These are phyloP conservation scores for Sugiyamaella chiloensis DNA, from an alignment of 805 yeast species.

Conservation along the genomic window DNA sequence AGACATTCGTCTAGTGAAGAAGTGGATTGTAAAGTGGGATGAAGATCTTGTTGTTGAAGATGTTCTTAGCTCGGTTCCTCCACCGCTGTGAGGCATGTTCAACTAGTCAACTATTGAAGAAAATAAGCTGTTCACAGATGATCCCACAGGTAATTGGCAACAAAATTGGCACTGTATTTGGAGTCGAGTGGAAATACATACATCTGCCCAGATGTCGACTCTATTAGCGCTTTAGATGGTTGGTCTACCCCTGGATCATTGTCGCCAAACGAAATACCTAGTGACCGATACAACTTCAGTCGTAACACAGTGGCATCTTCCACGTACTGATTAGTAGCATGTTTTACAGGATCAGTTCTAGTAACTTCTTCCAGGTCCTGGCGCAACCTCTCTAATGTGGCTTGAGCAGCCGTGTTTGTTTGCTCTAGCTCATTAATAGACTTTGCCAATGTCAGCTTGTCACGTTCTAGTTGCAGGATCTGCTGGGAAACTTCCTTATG, in stretches of 20 bases:
- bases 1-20: conserved; percentile 41
- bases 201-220: conserved; percentile 21
- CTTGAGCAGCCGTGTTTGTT: conserved; percentile 19
- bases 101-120: no score
- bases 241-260: conserved; percentile 11
- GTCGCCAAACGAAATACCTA: conserved; percentile 26
- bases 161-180: conserved; percentile 62
- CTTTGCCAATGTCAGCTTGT: conserved; percentile 29
- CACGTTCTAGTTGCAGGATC: conserved; percentile 25
- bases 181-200: conserved; percentile 33
- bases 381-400: conserved; percentile 20
- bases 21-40: conserved; percentile 45
- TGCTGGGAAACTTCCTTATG: conserved; percentile 17
- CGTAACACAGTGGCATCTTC: conserved; percentile 22
- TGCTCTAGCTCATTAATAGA: conserved; percentile 29
- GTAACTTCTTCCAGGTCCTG: conserved; percentile 21
- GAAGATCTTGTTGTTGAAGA: conserved; percentile 50
- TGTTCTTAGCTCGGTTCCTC: conserved; percentile 47
- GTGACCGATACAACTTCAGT: conserved; percentile 24
- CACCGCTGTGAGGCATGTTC: conserved; percentile 51
- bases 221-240: conserved; percentile 23
- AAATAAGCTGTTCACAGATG: conserved; percentile 20
- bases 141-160: conserved; percentile 79
- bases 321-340: conserved; percentile 13
- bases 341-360: conserved; percentile 15